Conservation (phyloP, 176 grass and related monocot genomes). For the Juncus effusus region DNA sequence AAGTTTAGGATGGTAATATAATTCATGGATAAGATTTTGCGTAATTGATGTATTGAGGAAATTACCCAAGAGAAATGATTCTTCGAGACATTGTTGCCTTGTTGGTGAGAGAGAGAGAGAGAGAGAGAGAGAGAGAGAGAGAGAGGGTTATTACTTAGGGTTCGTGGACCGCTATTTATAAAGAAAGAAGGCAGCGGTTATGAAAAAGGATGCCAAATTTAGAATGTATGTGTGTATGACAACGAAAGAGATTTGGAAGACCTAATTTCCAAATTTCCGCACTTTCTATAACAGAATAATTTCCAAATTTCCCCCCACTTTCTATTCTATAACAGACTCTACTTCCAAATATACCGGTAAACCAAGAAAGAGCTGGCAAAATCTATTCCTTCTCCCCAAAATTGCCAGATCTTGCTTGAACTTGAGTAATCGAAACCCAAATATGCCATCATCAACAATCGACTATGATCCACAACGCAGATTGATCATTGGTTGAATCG, state of each 20-base stretch:
- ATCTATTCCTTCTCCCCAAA: too few species aligned
- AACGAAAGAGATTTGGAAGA: constrained; percentile 8
- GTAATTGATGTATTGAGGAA: background rate
- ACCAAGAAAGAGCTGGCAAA: too few species aligned
- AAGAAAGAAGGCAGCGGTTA: background rate
- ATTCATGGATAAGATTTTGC: constrained; percentile 2
- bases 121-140: background rate
- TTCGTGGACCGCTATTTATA: constrained; percentile 6
- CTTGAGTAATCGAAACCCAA: too few species aligned
- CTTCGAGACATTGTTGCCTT: constrained; percentile 21
- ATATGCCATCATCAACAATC: too few species aligned
- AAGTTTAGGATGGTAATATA: background rate
- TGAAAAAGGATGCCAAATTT: constrained; percentile 2
- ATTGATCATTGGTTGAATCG: too few species aligned
- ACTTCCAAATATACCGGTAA: too few species aligned
- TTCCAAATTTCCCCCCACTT: too few species aligned
- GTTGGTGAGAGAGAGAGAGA: background rate
- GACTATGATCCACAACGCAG: too few species aligned
- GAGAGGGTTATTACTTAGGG: background rate
- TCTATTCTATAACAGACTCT: too few species aligned
- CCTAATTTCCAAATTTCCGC: constrained; percentile 16
- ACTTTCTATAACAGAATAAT: background rate
- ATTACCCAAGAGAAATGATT: constrained; percentile 23
- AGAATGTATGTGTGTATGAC: constrained; percentile 20
- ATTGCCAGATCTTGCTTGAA: too few species aligned